phyloP scores from a whole-genome alignment of 169 alveolate genomes.

The Plasmodium berghei region DNA sequence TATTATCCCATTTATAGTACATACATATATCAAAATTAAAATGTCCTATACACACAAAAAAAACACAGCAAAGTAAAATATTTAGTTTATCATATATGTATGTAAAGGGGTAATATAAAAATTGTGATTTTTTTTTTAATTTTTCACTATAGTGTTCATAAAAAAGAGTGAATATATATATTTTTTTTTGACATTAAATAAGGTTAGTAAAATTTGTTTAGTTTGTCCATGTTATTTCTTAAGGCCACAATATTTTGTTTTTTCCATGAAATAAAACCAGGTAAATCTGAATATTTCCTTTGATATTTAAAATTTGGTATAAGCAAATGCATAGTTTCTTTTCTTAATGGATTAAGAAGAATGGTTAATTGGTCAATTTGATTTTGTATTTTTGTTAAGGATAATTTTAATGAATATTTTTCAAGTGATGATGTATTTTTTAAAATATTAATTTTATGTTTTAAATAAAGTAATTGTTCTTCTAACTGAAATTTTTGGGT shows the following conservation, averaged over 20 bases:
- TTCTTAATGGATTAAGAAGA: slow-evolving; percentile 83
- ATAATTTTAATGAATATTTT: slow-evolving; percentile 78
- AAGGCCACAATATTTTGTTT: slow-evolving; percentile 85
- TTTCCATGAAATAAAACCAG: slow-evolving; percentile 88
- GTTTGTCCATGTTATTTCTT: slow-evolving; percentile 76
- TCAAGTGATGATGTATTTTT: slow-evolving; percentile 78
- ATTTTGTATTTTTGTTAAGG: slow-evolving; percentile 77
- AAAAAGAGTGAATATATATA: too few relatives aligned
- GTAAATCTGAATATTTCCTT: slow-evolving; percentile 85
- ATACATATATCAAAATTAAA: too few relatives aligned
- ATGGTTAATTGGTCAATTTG: slow-evolving; percentile 80
- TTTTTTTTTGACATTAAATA: background rate
- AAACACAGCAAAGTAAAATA: too few relatives aligned
- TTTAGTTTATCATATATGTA: too few relatives aligned
- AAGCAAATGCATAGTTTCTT: slow-evolving; percentile 85
- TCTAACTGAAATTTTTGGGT: slow-evolving; percentile 85
- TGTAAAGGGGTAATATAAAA: too few relatives aligned
- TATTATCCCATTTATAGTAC: too few relatives aligned
- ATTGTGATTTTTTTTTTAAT: too few relatives aligned
- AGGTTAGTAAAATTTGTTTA: slow-evolving; percentile 76
- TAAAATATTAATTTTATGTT: slow-evolving; percentile 60
- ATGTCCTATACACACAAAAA: too few relatives aligned
- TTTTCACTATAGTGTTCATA: too few relatives aligned
- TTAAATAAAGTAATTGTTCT: slow-evolving; percentile 75
- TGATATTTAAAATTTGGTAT: slow-evolving; percentile 85